Base-by-base conservation (phyloP, 78 protist species). In the Chrysochromulina parva region DNA sequence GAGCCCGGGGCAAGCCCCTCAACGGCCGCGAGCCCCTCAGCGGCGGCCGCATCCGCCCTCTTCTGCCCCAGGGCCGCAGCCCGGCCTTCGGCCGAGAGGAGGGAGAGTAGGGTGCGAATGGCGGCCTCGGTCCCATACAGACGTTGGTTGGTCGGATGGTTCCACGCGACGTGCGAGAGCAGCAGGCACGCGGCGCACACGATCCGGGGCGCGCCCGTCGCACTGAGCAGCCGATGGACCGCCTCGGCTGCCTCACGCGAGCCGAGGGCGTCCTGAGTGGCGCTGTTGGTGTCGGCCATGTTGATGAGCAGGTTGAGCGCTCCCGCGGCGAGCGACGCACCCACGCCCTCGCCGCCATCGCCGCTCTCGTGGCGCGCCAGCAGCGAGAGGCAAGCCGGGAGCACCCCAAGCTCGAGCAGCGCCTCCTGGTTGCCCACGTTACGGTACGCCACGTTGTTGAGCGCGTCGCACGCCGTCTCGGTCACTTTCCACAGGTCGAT, bases 81-180 rank as follows among this genome's bases (percentile, higher is more conserved):
- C 38, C 24, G 38, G 73, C 73, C 24, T 24, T 26, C 73, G 47
- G 7, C 47, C 26, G 7, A 2, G 73, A 66, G n/a, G 73, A 66
- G 1, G 24, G 73, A 9, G 47, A 66, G 73, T 5, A 66, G 73
- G 17, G 1, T 2, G 47, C 38, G 1, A 1, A 66, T 38, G 17
- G 9, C 38, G 10, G 73, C 73, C 38, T 66, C 73, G 9, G n/a
- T 19, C 7, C 24, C 78, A 52, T 28, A 26, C 9, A 7, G 28
- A 13, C 4, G 53, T 38, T 76, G 85, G 53, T 48, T 76, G 59
- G 13, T 28, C 48, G 58, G 17, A n/a, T 52, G 54, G 85, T 76
- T 76, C 85, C 85, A 76, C 59, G 38, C n/a, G 28, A 24, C 53
- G 57, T 76, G 85, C 57, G 85, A 76, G 85, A 76, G 59, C 26